Evolutionary conservation across 495 filamentous ascomycete genomes (phyloP).

Genomic region (Daldinia decipiens): DNA sequence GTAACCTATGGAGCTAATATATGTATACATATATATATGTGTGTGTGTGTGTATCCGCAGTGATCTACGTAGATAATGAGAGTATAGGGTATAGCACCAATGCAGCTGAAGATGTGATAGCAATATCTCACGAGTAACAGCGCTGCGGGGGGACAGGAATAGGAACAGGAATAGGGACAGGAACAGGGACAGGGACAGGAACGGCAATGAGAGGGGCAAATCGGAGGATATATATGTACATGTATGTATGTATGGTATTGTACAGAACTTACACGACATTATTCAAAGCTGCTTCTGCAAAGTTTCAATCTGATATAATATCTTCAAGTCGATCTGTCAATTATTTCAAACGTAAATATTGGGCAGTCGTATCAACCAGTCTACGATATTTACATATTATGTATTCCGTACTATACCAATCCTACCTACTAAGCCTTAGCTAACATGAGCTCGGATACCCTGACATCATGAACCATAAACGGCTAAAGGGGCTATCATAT

Average conservation of each 20-base stretch:
- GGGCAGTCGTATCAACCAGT: neutral
- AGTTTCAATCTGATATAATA: neutral
- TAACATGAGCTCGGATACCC: constrained; percentile 5
- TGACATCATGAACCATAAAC: constrained; percentile 25
- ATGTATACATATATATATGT: neutral
- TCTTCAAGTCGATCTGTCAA: constrained; percentile 16
- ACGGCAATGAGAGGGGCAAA: neutral
- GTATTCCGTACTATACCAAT: too few species aligned
- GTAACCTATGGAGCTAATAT: neutral
- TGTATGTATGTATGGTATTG: neutral
- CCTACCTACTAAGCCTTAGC: neutral
- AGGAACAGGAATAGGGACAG: constrained; percentile 3
- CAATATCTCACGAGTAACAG: neutral
- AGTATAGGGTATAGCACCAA: neutral
- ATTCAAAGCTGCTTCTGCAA: too few species aligned
- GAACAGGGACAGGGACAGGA: too few species aligned
- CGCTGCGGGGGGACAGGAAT: constrained; percentile 13
- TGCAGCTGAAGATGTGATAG: neutral
- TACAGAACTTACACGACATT: constrained; percentile 41
- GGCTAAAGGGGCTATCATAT: constrained; percentile 15
- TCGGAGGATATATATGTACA: neutral
- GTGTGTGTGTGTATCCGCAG: neutral
- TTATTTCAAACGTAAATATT: neutral
- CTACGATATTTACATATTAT: neutral
- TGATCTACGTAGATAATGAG: neutral